Percentiles rank a stretch among this genome's conserved stretches.
Conservation (phyloP, 257 asterid species). For the Solanum chilense region DNA sequence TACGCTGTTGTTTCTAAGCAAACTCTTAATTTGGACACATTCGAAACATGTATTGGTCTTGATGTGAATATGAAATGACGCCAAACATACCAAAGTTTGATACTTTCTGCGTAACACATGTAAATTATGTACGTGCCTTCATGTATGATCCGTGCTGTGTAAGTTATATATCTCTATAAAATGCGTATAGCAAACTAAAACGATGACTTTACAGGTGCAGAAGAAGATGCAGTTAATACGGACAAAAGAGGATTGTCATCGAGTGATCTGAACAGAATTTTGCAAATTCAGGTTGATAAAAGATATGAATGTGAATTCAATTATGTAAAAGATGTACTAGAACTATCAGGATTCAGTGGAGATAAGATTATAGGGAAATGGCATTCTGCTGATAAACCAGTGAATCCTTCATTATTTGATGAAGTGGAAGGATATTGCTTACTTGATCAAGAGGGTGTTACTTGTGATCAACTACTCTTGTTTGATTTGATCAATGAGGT, state of each 20-base stretch:
- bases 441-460: slow-evolving; percentile 18
- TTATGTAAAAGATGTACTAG: slow-evolving; percentile 49
- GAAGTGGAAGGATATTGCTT: slow-evolving; percentile 27
- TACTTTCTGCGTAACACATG: not conserved
- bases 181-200: not conserved
- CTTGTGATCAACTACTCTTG: slow-evolving; percentile 36
- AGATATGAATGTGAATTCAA: slow-evolving; percentile 40
- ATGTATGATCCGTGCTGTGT: not conserved
- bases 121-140: not conserved
- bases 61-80: not conserved
- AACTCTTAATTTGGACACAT: not conserved
- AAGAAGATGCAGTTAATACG: not conserved
- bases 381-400: slow-evolving; percentile 47
- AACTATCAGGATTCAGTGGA: slow-evolving; percentile 52
- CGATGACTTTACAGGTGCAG: not conserved
- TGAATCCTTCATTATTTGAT: slow-evolving; percentile 43
- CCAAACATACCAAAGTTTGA: not conserved
- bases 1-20: not conserved
- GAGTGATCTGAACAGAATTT: slow-evolving; percentile 9
- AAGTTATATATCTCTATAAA: not conserved
- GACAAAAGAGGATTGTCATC: slow-evolving; percentile 8
- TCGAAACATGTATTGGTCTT: not conserved
- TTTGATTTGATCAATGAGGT: slow-evolving; percentile 67
- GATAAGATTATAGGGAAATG: slow-evolving; percentile 38
- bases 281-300: slow-evolving; percentile 19